These are phyloP conservation scores for Chenopodium suecicum DNA, from an alignment of 148 eudicot genomes.

Conservation along the genomic window DNA sequence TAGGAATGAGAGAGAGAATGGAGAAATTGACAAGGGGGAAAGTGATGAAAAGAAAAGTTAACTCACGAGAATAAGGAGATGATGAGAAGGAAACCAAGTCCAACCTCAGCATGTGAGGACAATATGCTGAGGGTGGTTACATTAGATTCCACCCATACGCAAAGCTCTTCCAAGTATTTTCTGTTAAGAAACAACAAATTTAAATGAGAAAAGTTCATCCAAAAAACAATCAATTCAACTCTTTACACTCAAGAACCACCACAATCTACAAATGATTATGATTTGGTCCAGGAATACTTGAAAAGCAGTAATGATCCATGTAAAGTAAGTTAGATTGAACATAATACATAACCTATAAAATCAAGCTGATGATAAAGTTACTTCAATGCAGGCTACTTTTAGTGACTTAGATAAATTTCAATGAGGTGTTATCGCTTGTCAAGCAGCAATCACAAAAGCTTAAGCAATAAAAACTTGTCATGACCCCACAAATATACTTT, in stretches of 20 bases:
- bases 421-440: not conserved
- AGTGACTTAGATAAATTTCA: not conserved
- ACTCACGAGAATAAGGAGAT: constrained; percentile 88
- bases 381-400: not conserved
- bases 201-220: not conserved
- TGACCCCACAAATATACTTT: not conserved
- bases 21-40: constrained; percentile 9
- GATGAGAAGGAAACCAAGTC: constrained; percentile 84
- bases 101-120: constrained; percentile 92
- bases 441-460: not conserved
- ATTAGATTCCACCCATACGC: constrained; percentile 98
- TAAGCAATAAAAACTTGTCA: not conserved
- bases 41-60: not conserved
- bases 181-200: constrained; percentile 40
- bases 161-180: constrained; percentile 89
- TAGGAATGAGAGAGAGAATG: not conserved
- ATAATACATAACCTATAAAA: not conserved
- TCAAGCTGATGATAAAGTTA: not conserved
- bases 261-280: not conserved
- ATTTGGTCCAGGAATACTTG: not conserved
- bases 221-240: not conserved
- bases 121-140: constrained; percentile 81
- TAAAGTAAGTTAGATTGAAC: not conserved
- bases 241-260: not conserved
- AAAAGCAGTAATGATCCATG: not conserved